Percentiles rank a stretch among this genome's conserved stretches.
Evolutionary conservation across 2,329 filamentous ascomycete species (phyloP).

Genomic region (Nemania bipapillata): DNA sequence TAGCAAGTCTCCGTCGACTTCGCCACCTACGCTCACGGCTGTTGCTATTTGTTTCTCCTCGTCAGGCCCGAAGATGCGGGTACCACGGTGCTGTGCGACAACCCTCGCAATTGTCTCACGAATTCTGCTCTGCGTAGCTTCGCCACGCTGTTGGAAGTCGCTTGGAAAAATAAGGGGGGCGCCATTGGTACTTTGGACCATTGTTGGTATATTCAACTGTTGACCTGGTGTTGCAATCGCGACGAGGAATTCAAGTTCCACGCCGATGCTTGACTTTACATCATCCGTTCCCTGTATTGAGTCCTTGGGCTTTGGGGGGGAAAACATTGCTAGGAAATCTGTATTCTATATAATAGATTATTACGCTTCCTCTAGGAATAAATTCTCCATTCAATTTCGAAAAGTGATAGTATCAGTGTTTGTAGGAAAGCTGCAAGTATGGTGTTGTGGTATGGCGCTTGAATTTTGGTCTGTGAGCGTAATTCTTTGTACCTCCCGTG

Average conservation of each 20-base stretch:
- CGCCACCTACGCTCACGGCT: not conserved
- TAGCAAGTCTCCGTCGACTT: not conserved
- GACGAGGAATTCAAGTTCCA: slow-evolving; percentile 42
- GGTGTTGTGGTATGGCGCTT: too few species aligned
- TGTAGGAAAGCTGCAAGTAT: too few species aligned
- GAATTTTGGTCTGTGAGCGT: too few species aligned
- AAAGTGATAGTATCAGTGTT: too few species aligned
- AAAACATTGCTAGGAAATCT: not conserved
- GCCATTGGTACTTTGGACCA: slow-evolving; percentile 25
- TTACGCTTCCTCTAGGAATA: too few species aligned
- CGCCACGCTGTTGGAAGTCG: too few species aligned
- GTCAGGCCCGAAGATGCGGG: not conserved
- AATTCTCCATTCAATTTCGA: too few species aligned
- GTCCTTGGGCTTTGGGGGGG: not conserved
- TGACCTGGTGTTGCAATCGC: not conserved
- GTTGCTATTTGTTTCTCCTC: not conserved
- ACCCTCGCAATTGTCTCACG: not conserved
- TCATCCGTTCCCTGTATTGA: not conserved
- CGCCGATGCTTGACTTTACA: slow-evolving; percentile 37
- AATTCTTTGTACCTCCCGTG: too few species aligned
- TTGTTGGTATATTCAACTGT: not conserved
- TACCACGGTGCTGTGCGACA: not conserved
- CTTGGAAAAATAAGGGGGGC: slow-evolving; percentile 1
- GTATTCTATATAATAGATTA: too few species aligned
- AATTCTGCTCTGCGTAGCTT: too few species aligned